phyloP scores from a whole-genome alignment of 768 basidiomycete genomes.

The Nidularia pulvinata region DNA sequence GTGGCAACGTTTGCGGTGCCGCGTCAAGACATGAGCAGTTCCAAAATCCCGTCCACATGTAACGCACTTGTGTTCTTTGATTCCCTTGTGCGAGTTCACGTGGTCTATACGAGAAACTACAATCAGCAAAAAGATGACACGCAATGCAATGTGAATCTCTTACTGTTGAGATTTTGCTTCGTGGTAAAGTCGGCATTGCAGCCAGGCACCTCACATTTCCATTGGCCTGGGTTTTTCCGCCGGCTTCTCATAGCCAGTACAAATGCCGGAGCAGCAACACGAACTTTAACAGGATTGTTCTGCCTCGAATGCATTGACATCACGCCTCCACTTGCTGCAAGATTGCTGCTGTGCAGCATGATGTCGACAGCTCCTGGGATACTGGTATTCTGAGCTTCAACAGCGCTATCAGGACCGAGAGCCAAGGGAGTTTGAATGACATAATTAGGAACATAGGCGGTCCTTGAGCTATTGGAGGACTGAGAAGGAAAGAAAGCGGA shows the following conservation, averaged over 20 bases:
- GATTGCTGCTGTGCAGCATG: too few species aligned
- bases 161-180: not conserved
- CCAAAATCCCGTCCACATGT: not conserved
- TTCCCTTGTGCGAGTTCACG: not conserved
- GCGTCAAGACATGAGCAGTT: not conserved
- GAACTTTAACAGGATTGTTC: too few species aligned
- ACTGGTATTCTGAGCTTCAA: too few species aligned
- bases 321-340: too few species aligned
- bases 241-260: not conserved
- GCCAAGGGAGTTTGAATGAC: too few species aligned
- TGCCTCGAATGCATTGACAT: too few species aligned
- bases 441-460: too few species aligned
- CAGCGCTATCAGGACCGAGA: too few species aligned
- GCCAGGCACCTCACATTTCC: not conserved
- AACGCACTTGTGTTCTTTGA: not conserved
- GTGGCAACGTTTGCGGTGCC: not conserved
- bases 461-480: too few species aligned
- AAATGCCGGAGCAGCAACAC: not conserved
- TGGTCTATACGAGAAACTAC: not conserved
- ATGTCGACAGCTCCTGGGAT: too few species aligned
- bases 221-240: not conserved
- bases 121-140: not conserved
- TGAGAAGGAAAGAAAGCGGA: too few species aligned
- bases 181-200: slow-evolving; percentile 1
- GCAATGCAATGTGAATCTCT: not conserved